Base-by-base conservation (phyloP, 2,329 filamentous ascomycete genomes). In the Colletotrichum ledebouriae region DNA sequence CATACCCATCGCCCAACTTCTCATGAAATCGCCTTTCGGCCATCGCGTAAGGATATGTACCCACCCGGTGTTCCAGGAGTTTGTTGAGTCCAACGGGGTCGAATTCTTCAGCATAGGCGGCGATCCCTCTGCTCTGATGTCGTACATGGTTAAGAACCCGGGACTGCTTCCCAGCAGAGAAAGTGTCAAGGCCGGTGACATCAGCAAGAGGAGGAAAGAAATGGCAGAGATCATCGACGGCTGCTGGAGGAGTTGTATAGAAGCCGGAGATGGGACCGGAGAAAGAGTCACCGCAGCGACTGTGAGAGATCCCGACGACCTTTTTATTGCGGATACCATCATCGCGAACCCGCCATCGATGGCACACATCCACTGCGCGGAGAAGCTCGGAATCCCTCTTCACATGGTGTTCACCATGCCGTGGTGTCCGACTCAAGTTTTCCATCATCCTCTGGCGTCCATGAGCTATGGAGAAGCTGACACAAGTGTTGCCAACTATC, bases 391-490 rank as follows among this genome's bases (percentile, higher is more conserved):
- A 0, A 79, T 86, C 9, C 84, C 85, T 2, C 71, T 87, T 5
- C 84, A 86, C 70, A 77, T 87, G 70, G 81, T 87, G 70, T 84
- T 85, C 68, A 86, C 87, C 2, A 93, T 93, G 90, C 91, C 91
- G 0, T 93, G 89, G 86, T 89, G 89, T 4, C 87, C 90, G 0
- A 93, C 91, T 0, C 87, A 90, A 71, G 83, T 86, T 0, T 92
- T 92, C 67, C 88, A 89, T 1, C 90, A 93, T 74, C 90, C 90
- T 0, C 80, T 93, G 17, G 89, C 90, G 0, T 86, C 92, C 22
- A 73, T 70, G 83, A 88, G 71, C 84, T 85, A 22, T 84, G 72
- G 86, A 0, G 88, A 89, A 59, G 86, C 88, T 0, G 89, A 91
- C 70, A 80, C 83, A 1, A 85, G 84, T 3, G 81, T 89, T 3